Evolutionary conservation across 768 basidiomycete genomes (phyloP), one percentile per base, ranked within the genome.

Genomic region (Lyophyllum shimeji): DNA sequence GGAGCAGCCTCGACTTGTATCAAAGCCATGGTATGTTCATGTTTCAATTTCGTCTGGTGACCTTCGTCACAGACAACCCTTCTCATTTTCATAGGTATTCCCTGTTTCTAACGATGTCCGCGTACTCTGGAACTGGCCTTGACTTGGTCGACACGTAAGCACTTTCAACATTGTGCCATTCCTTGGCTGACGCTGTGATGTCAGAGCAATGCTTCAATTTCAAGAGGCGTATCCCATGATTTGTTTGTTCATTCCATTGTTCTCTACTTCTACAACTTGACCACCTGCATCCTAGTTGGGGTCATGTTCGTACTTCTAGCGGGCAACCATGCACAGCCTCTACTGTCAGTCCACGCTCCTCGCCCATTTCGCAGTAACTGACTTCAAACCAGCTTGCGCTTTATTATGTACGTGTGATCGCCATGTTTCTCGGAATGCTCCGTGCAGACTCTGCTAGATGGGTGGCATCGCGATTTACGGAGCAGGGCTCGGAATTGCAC

Each of bases 241-340:
- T 23, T 74, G 78, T 78, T 52, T 27, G 75, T 65, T 37, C 20
- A 29, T 33, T 39, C 24, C n/a, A 13, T 25, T 27, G 2, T 21
- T 43, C 33, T 11, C 34, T 13, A 34, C 4, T n/a, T 24, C 45
- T 46, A 29, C 24, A 18, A 15, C 52, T 25, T 54, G 20, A 8
- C 46, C 39, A 11, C 18, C 9, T 21, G 2, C 25, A 29, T 29
- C 29, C 12, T 52, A 82, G 79, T 86, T 61, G 68, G 77, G 27
- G 65, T 89, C 60, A 77, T 84, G 9, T 76, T 87, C 34, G 73
- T 80, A 13, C 89, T 92, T 55, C 70, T 91, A 27, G 89, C 86
- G 21, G 90, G 90, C 17, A 92, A 92, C 63, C 89, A 87, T 59
- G 88, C 86, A 0, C 54, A 85, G 82, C 84, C 85, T 4, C 77